Base-by-base conservation (phyloP, 2,329 filamentous ascomycete genomes). In the Tetracladium maxilliforme region DNA sequence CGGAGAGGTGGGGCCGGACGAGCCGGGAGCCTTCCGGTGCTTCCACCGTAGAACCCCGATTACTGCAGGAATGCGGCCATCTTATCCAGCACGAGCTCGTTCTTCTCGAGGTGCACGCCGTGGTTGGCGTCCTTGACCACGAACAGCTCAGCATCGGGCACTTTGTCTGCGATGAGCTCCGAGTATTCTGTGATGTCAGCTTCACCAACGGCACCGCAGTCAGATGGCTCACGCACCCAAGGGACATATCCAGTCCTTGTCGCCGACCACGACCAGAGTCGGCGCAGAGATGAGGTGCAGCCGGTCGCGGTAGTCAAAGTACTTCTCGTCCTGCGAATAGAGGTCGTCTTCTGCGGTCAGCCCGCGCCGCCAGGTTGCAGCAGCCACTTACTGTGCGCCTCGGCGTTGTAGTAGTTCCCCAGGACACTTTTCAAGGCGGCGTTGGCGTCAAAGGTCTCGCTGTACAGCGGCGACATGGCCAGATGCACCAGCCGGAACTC, bases 181-280 rank as follows among this genome's bases (percentile, higher is more conserved):
- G 48, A 50, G 25, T 50, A 39, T 24, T 43, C 42, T 47, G 25
- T 14, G n/a, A 19, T 17, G 7, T 32, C 16, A 30, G n/a, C 12
- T 2, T 14, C 7, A 11, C 12, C 7, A 11, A 10, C 4, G 21
- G 7, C 17, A 10, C n/a, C 10, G 7, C 7, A 16, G 8, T 10
- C 6, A 18, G 19, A 10, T 17, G 22, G 17, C n/a, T 10, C 7
- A 16, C 39, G 18, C 32, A 47, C 44, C 41, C 16, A 41, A 42
- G 4, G 50, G 48, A 19, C 50, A 55, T 10, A 55, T 54, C 50
- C 51, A 54, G 26, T 54, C 50, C 27, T 45, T 37, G 4, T 43
- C 43, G 4, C 51, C 51, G 4, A 52, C 48, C 7, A 54, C 27
- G 3, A 54, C 42, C 17, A 54, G 31, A 0, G 49, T 51, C 21